These are phyloP conservation scores for Aegilops speltoides DNA, from an alignment of 176 grass and related monocot genomes.

Conservation along the genomic window DNA sequence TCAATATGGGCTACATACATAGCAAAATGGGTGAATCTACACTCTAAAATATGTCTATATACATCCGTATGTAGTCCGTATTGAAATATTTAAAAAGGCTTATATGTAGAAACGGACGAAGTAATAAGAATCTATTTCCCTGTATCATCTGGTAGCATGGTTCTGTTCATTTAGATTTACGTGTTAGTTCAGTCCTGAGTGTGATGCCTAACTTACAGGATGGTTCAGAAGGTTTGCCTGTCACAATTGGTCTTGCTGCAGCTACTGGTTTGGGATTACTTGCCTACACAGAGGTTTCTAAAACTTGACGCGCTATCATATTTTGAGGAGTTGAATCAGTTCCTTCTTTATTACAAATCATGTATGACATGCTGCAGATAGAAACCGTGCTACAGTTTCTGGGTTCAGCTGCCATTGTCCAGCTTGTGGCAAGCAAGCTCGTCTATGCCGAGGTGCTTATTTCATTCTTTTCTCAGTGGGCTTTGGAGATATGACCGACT, in stretches of 20 bases:
- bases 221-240: conserved; percentile 59
- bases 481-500: not conserved
- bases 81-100: too few species aligned
- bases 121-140: not conserved
- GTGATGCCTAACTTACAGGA: conserved; percentile 45
- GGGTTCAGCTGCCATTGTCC: conserved; percentile 87
- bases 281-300: conserved; percentile 76
- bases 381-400: conserved; percentile 93
- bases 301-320: not conserved
- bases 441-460: conserved; percentile 73
- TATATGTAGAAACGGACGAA: too few species aligned
- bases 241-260: conserved; percentile 83
- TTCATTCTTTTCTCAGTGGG: conserved; percentile 3
- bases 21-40: too few species aligned
- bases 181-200: conserved; percentile 10
- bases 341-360: not conserved
- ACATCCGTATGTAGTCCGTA: too few species aligned
- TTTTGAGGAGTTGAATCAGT: not conserved
- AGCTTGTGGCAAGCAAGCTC: conserved; percentile 64
- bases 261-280: conserved; percentile 82
- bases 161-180: not conserved
- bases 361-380: conserved; percentile 55
- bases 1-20: too few species aligned
- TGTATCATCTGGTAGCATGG: not conserved
- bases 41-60: too few species aligned